These are phyloP conservation scores for Acanthamoeba sp. DNA, from an alignment of 208 protist species.

Conservation along the genomic window DNA sequence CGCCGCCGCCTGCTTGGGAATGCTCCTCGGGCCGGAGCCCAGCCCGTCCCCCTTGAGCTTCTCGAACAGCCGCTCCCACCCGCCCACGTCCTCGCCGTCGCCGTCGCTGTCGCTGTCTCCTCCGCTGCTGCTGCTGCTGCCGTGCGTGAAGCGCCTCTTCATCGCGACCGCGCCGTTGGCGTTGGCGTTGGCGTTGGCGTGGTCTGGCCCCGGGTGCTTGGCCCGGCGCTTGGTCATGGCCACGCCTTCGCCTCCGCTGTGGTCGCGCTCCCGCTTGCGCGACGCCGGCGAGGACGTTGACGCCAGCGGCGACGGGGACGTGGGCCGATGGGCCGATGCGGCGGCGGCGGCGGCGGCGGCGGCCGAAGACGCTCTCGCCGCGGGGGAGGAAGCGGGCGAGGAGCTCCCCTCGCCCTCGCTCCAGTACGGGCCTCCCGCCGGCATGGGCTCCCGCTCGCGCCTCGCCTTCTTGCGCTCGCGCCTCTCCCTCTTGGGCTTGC, in stretches of 20 bases:
- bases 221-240: conserved; percentile 22
- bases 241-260: neutral
- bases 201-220: no score
- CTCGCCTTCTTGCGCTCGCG: conserved; percentile 1
- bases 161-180: neutral
- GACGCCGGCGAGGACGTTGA: neutral
- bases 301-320: neutral
- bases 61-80: conserved; percentile 29
- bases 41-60: neutral
- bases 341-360: neutral
- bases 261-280: neutral
- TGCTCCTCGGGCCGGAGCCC: no score
- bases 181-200: no score
- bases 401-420: neutral
- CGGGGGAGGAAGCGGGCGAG: neutral
- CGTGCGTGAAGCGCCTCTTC: neutral
- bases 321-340: no score
- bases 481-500: neutral
- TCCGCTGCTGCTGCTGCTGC: neutral
- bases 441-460: conserved; percentile 10
- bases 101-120: neutral
- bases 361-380: neutral
- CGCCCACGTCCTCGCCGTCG: conserved; percentile 31
- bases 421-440: neutral
- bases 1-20: neutral